A percentile compares a stretch with the other conserved stretches of the same genome.
phyloP scores from a whole-genome alignment of 176 grass and related monocot genomes.

The Ananas comosus region DNA sequence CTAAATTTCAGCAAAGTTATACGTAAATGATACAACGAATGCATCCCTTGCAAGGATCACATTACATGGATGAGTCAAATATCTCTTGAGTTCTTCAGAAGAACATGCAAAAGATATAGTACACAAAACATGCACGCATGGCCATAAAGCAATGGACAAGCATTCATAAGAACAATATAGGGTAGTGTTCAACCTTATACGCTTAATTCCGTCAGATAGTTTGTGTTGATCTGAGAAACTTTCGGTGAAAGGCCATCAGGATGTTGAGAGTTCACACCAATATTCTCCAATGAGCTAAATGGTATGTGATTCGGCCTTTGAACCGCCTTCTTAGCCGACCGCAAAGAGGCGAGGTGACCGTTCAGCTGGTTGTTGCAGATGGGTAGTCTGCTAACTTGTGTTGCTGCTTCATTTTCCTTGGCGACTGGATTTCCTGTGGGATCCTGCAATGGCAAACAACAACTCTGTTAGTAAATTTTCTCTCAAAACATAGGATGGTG shows the following conservation, averaged over 20 bases:
- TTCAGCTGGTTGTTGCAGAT: constrained; percentile 59
- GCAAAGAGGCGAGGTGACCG: constrained; percentile 55
- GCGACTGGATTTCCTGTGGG: constrained; percentile 61
- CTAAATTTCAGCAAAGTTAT: no score
- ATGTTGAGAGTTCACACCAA: neutral
- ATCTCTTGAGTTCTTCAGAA: neutral
- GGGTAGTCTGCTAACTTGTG: constrained; percentile 48
- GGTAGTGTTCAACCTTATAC: neutral
- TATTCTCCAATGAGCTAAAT: constrained; percentile 71
- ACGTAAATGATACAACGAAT: no score
- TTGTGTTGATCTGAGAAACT: neutral
- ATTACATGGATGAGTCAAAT: no score
- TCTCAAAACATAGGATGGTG: no score
- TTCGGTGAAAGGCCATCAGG: constrained; percentile 2
- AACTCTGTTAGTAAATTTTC: neutral
- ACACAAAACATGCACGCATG: neutral
- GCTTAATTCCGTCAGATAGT: neutral
- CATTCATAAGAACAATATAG: neutral
- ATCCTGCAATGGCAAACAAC: constrained; percentile 37
- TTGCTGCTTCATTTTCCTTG: constrained; percentile 49
- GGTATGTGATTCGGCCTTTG: constrained; percentile 43
- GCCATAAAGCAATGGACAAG: neutral
- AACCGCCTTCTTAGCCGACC: constrained; percentile 34
- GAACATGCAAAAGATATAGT: neutral
- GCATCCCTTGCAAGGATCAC: no score